A percentile compares a stretch with the other conserved stretches of the same genome.
phyloP scores from a whole-genome alignment of 2,329 filamentous ascomycete genomes.

The Gaeumannomyces sp. region DNA sequence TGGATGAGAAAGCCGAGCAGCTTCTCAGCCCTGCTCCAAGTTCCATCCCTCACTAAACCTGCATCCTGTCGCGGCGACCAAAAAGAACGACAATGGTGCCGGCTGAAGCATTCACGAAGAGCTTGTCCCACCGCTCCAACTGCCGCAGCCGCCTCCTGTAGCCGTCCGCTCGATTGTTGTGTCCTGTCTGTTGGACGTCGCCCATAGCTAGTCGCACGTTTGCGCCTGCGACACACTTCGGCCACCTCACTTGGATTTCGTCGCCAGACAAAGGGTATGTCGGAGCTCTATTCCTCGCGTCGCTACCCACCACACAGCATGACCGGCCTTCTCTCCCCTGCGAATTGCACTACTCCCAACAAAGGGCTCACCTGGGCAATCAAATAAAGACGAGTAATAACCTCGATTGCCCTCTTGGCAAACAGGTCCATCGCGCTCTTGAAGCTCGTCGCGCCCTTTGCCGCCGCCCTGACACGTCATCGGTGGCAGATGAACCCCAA shows the following conservation, averaged over 20 bases:
- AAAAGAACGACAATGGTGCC: conserved; percentile 1
- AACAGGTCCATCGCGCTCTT: not conserved
- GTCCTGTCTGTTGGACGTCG: not conserved
- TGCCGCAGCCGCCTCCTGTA: not conserved
- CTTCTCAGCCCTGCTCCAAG: not conserved
- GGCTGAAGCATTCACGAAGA: not conserved
- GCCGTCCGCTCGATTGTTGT: not conserved
- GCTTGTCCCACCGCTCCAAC: not conserved
- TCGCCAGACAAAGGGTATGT: not conserved
- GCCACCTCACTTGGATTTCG: not conserved
- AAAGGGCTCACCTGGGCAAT: not conserved
- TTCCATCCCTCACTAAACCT: not conserved
- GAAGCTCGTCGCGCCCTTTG: not conserved
- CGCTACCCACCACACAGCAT: not conserved
- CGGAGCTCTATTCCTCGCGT: not conserved
- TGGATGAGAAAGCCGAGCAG: not conserved
- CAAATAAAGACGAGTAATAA: not conserved
- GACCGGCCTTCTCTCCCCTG: not conserved
- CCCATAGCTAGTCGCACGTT: not conserved
- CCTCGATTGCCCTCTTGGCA: not conserved
- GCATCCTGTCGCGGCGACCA: not conserved
- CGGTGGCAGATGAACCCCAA: conserved; percentile 37
- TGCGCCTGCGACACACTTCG: not conserved
- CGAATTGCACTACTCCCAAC: too few species aligned
- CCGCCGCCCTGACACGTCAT: not conserved